phyloP scores from a whole-genome alignment of 345 rosid species.

The Eucalyptus caleyi region DNA sequence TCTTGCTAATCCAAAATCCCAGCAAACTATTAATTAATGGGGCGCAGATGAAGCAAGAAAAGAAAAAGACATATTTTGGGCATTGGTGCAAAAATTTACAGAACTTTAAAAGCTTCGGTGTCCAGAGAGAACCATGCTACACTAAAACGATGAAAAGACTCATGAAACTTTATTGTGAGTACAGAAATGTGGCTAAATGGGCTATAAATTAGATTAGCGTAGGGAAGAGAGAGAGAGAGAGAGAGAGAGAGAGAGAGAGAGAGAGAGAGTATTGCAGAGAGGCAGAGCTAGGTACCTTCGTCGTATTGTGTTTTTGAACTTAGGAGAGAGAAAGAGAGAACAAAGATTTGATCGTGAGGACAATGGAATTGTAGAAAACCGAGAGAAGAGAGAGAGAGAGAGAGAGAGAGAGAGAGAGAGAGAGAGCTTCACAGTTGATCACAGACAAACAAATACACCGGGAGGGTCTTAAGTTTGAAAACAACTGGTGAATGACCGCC shows the following conservation, averaged over 20 bases:
- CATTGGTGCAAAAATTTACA: background rate
- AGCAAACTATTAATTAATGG: background rate
- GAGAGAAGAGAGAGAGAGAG: background rate
- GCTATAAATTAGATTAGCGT: background rate
- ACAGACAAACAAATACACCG: background rate
- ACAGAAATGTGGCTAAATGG: background rate
- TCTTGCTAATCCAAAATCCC: background rate
- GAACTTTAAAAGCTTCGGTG: background rate
- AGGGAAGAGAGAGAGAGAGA: background rate
- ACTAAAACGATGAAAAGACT: background rate
- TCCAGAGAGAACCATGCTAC: background rate
- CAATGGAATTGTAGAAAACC: slow-evolving; percentile 8
- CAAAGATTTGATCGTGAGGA: background rate
- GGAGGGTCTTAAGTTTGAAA: slow-evolving; percentile 27
- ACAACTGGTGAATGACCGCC: slow-evolving; percentile 75
- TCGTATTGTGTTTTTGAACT: background rate
- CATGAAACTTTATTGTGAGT: background rate
- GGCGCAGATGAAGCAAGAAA: background rate
- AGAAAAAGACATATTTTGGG: background rate
- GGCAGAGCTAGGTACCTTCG: background rate
- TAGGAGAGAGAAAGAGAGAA: background rate
- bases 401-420: background rate
- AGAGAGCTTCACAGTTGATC: background rate
- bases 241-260: background rate
- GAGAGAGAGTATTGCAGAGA: background rate